Evolutionary conservation across 495 filamentous ascomycete genomes (phyloP), one percentile per base, ranked within the genome.

Genomic region (Xylaria intraflava): DNA sequence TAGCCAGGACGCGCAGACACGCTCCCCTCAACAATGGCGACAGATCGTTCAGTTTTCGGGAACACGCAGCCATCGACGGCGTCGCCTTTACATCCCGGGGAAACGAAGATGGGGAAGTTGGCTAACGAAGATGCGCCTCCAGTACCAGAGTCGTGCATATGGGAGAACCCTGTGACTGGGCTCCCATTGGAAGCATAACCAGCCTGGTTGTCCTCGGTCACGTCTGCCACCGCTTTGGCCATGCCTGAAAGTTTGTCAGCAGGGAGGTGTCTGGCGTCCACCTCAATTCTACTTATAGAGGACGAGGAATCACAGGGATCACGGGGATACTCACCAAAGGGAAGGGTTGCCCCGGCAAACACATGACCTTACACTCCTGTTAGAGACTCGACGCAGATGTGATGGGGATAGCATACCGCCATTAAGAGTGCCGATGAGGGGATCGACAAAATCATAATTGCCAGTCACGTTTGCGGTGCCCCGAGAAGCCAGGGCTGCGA

Each of bases 181-280:
- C 66, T 69, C 4, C 74, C 76, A 60, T 87, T 83, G 14, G 74
- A 77, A 7, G 84, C 78, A 57, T 85, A 88, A 1, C 85, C 85
- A 7, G 79, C 84, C 63, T 84, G 80, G 42, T 85, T 84, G 49
- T 87, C 80, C 6, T 73, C 72, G 19, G 69, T 63, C 2, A 79
- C 79, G 59, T 88, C 84, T 41, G 84, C 77, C 1, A 85, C 82
- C 0, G 84, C 83, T 62, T 87, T 88, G 42, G 81, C 84, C 81
- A 88, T 85, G 44, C 83, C 59, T 72, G 44, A 6, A 6, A 22
- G 16, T 7, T 19, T 14, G 56, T 65, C 40, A 65, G 62, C 23
- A 5, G 29, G 27, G 8, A 24, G 10, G 1, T 31, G n/a, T 27
- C 17, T 20, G 30, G 23, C 3, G 17, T 17, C 26, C 16, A n/a